Percentiles rank a stretch among this genome's conserved stretches.
Conservation (phyloP, 2,329 filamentous ascomycete species). For the Rachicladosporium sp. region DNA sequence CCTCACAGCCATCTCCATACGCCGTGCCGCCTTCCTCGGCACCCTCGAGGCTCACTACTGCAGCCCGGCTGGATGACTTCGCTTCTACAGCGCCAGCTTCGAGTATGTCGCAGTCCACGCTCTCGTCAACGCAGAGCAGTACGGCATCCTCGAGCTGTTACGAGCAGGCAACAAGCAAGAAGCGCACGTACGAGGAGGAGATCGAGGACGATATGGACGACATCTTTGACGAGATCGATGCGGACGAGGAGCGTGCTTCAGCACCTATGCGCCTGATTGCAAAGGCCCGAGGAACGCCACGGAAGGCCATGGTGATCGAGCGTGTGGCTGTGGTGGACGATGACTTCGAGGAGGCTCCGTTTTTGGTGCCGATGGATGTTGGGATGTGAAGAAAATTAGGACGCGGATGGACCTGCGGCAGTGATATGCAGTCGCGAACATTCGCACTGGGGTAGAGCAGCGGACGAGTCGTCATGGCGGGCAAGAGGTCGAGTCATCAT, state of each 20-base stretch:
- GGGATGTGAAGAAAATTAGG: constrained; percentile 1
- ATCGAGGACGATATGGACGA: constrained; percentile 24
- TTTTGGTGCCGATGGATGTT: constrained; percentile 29
- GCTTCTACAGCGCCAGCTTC: constrained; percentile 19
- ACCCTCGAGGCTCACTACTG: constrained; percentile 11
- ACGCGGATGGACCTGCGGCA: no score
- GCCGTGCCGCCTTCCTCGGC: constrained; percentile 14
- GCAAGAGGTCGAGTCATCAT: no score
- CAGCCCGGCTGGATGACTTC: no score
- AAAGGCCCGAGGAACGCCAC: constrained; percentile 18
- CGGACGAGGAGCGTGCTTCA: constrained; percentile 4
- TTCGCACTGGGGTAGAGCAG: no score
- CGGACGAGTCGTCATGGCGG: no score
- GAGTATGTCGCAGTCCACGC: constrained; percentile 24
- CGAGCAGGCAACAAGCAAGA: constrained; percentile 16
- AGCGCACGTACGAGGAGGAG: constrained; percentile 25
- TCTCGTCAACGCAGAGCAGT: constrained; percentile 29
- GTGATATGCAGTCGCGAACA: no score
- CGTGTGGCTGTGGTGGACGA: constrained; percentile 23
- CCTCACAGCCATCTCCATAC: constrained; percentile 38
- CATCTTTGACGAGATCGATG: constrained; percentile 18
- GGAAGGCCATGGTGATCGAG: constrained; percentile 24
- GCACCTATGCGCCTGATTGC: constrained; percentile 11
- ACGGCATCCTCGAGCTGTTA: constrained; percentile 12
- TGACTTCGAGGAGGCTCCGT: constrained; percentile 60